Evolutionary conservation across 169 alveolate species (phyloP).

Genomic region (Sarcocystis neurona): DNA sequence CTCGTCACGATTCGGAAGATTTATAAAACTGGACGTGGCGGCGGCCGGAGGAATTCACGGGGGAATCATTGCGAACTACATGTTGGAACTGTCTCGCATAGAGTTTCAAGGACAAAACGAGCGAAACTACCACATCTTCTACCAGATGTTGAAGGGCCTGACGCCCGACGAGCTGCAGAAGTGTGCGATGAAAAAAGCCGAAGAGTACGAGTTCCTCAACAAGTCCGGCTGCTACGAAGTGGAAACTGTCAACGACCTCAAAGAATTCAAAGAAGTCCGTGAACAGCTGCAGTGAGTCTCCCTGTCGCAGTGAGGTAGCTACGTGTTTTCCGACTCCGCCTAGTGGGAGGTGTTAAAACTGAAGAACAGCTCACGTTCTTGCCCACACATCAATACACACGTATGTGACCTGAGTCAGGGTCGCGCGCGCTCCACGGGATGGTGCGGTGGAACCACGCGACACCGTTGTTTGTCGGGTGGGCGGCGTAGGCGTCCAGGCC

Average conservation of each 20-base stretch:
- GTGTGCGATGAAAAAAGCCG: not conserved
- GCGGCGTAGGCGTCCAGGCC: no score
- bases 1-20: conserved; percentile 97
- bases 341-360: not conserved
- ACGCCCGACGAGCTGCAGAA: conserved; percentile 69
- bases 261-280: conserved; percentile 50
- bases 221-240: conserved; percentile 65
- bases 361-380: no score
- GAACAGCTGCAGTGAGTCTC: conserved; percentile 55
- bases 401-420: no score
- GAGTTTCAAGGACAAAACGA: conserved; percentile 88
- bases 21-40: conserved; percentile 88
- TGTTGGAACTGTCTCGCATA: conserved; percentile 97
- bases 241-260: conserved; percentile 54
- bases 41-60: conserved; percentile 86
- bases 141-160: conserved; percentile 92
- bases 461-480: no score
- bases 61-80: conserved; percentile 90
- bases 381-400: no score
- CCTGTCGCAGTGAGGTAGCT: not conserved
- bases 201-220: conserved; percentile 60
- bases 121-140: conserved; percentile 96
- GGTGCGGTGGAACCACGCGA: no score
- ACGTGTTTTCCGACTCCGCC: no score
- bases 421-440: no score